These are phyloP conservation scores for Cercospora beticola DNA, from an alignment of 2,329 filamentous ascomycete genomes.

Conservation along the genomic window DNA sequence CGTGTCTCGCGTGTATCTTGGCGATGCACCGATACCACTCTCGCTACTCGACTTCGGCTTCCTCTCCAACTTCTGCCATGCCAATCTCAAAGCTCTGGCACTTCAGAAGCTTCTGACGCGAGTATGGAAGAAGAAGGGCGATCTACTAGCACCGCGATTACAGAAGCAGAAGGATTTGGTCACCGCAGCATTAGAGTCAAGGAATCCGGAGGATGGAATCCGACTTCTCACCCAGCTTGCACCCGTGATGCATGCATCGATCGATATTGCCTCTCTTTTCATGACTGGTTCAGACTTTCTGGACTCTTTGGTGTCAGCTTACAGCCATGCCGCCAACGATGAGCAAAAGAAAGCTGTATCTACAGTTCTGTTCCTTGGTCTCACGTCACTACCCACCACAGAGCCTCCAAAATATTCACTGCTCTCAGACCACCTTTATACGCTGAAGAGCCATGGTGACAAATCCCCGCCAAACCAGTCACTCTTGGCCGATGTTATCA, in stretches of 20 bases:
- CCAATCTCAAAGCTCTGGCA: slow-evolving; percentile 64
- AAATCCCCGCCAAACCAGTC: slow-evolving; percentile 57
- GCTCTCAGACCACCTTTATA: slow-evolving; percentile 80
- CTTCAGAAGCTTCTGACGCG: slow-evolving; percentile 50
- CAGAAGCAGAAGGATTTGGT: slow-evolving; percentile 62
- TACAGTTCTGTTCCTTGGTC: slow-evolving; percentile 71
- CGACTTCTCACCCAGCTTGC: slow-evolving; percentile 57
- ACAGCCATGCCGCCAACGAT: slow-evolving; percentile 60
- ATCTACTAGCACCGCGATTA: slow-evolving; percentile 56
- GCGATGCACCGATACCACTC: slow-evolving; percentile 38
- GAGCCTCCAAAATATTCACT: slow-evolving; percentile 69
- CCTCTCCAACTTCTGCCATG: slow-evolving; percentile 65
- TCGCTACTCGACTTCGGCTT: slow-evolving; percentile 64
- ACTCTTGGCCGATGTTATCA: slow-evolving; percentile 78
- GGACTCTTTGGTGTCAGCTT: slow-evolving; percentile 69
- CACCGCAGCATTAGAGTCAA: slow-evolving; percentile 61
- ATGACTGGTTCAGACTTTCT: slow-evolving; percentile 85
- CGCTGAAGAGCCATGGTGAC: slow-evolving; percentile 70
- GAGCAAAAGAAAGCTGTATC: slow-evolving; percentile 66
- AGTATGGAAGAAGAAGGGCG: slow-evolving; percentile 55
- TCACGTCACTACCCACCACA: slow-evolving; percentile 68
- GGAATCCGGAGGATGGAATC: slow-evolving; percentile 31
- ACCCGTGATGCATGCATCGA: slow-evolving; percentile 62
- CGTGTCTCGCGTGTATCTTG: slow-evolving; percentile 34
- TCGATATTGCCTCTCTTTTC: slow-evolving; percentile 60